Evolutionary conservation across 1,139 yeast genomes (phyloP), one percentile per base, ranked within the genome.

Genomic region (Lodderomyces beijingensis): DNA sequence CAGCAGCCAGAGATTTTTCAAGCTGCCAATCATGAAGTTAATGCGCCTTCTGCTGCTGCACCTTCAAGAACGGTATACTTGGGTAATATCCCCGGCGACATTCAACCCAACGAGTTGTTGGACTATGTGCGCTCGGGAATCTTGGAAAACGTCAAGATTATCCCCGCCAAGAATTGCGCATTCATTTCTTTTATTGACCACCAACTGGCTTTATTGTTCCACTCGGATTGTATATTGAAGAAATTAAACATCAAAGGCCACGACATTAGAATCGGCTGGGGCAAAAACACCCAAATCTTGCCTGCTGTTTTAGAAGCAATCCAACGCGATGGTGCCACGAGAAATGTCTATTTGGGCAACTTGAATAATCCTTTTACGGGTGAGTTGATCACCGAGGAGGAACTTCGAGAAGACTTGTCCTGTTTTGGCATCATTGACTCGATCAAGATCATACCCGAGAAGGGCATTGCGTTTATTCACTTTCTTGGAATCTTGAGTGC

Each of bases 121-220:
- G 91, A 87, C 53, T 91, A 86, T 53, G 96, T 91, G 19, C 76
- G 95, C 46, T 82, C 95, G 19, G 97, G 97, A 16, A 79, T 88
- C 14, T 77, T 91, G 38, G 98, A 91, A 60, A 78, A 77, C 38
- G 80, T 75, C 34, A 72, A 72, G 51, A 66, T 76, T 31, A 57
- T 76, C 23, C 77, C 79, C 6, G 53, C 68, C 16, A 76, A 74
- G 43, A 74, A 73, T 49, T 76, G 82, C 56, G 81, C 81, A 9
- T 76, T 76, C 46, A 68, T 76, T 32, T 72, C 79, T n/a, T 76
- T 76, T 45, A 58, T 76, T 33, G 82, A 76, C 49, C 79, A 70
- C 47, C 78, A 74, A 49, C 68, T 77, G 14, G 81, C 81, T 3
- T 62, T 75, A 45, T 61, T 76, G 38, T 75, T 76, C 51, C 82